Evolutionary conservation across 768 basidiomycete genomes (phyloP).

Genomic region (Paxillus ammoniavirescens): DNA sequence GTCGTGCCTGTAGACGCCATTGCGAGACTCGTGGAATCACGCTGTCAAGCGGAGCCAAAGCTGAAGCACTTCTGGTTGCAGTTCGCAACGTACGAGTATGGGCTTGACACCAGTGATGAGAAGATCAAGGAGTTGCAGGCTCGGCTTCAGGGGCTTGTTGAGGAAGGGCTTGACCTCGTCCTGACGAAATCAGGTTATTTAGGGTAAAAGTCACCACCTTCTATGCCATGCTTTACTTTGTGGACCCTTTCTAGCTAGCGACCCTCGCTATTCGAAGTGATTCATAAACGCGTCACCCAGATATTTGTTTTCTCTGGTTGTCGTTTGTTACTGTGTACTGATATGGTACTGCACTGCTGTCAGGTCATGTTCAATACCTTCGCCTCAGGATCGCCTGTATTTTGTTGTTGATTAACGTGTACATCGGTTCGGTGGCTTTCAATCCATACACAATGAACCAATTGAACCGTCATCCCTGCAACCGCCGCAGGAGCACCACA

Average conservation of each 20-base stretch:
- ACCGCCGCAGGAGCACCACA: no score
- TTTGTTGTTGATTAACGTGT: background rate
- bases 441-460: background rate
- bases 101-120: constrained; percentile 26
- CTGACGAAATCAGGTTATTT: constrained; percentile 22
- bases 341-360: no score
- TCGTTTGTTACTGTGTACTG: no score
- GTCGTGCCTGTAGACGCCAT: constrained; percentile 22
- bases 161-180: constrained; percentile 20
- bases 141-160: constrained; percentile 16
- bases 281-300: background rate
- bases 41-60: constrained; percentile 7
- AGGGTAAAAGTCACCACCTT: constrained; percentile 1
- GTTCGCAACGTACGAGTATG: constrained; percentile 29
- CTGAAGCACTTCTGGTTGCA: constrained; percentile 24
- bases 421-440: background rate
- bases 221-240: no score
- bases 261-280: background rate
- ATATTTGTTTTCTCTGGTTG: no score
- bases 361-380: no score
- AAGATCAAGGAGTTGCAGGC: constrained; percentile 20
- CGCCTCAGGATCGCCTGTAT: no score
- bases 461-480: no score
- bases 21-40: constrained; percentile 24
- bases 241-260: no score